Conservation (phyloP, 495 filamentous ascomycete species). For the Apodospora peruviana region DNA sequence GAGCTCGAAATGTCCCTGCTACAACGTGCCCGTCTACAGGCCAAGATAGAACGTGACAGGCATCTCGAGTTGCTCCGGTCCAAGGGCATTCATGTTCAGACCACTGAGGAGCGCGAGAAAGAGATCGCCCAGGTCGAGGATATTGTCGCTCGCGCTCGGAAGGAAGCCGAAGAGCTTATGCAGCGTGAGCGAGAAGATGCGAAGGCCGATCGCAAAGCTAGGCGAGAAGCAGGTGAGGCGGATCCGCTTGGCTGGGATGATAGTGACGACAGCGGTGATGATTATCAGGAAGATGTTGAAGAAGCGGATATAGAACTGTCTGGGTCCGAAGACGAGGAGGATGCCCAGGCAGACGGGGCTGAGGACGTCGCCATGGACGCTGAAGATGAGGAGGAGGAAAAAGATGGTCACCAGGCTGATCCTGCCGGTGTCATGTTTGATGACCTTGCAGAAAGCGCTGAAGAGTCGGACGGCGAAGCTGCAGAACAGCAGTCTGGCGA, state of each 20-base stretch:
- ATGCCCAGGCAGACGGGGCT: constrained; percentile 33
- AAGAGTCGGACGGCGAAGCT: constrained; percentile 36
- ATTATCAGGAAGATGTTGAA: constrained; percentile 35
- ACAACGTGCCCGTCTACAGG: constrained; percentile 72
- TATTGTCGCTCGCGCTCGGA: constrained; percentile 74
- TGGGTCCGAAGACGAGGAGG: constrained; percentile 32
- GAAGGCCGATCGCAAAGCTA: constrained; percentile 54
- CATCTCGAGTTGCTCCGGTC: constrained; percentile 69
- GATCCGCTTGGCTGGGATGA: constrained; percentile 56
- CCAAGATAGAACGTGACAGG: constrained; percentile 68
- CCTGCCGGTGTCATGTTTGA: constrained; percentile 20
- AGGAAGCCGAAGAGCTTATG: constrained; percentile 74
- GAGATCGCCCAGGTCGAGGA: constrained; percentile 78
- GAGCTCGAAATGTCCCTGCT: constrained; percentile 65
- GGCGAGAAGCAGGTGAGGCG: constrained; percentile 39
- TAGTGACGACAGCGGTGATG: constrained; percentile 52
- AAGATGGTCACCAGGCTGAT: constrained; percentile 8
- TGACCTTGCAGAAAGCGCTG: constrained; percentile 36
- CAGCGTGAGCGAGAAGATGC: constrained; percentile 66
- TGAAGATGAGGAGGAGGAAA: constrained; percentile 1
- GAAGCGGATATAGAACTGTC: constrained; percentile 39
- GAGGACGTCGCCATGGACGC: constrained; percentile 18
- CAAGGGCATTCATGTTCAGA: constrained; percentile 78
- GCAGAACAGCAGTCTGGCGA: constrained; percentile 30
- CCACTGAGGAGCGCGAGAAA: constrained; percentile 74